Evolutionary conservation across 441 rosid genomes (phyloP), one percentile per base, ranked within the genome.

Genomic region (Populus hybrid): DNA sequence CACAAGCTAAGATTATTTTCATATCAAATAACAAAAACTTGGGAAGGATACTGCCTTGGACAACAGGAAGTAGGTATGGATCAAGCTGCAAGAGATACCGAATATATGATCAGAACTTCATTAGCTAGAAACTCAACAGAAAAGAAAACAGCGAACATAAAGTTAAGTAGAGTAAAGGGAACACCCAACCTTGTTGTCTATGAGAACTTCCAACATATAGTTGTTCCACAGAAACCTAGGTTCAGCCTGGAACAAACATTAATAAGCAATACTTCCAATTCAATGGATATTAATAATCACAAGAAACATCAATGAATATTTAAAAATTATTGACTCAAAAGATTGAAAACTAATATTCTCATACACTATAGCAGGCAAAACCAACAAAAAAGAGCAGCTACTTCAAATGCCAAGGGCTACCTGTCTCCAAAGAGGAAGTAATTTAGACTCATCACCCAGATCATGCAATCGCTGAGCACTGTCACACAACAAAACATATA

Each of bases 351-450:
- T 5, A 23, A 12, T 36, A 38, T 5, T 73, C 70, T 36, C 65
- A 26, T 38, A 70, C 61, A 63, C 16, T 26, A 66, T 21, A n/a
- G 42, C 57, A 66, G n/a, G 68, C 57, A 67, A 18, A 36, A 66
- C 21, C 66, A 75, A 16, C 59, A 74, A 85, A 77, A 35, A 59
- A 66, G 19, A 53, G 69, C 18, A 12, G 67, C 67, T 21, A 75
- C 4, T 19, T 73, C 14, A 75, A 72, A 23, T 67, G 26, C 70
- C 59, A 72, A 71, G 59, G 74, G 59, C 80, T 84, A 93, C 99
- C 96, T 96, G 99, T 91, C 99, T 92, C 98, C 99, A 96, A 73
- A 94, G 94, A 80, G 99, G 99, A 80, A 96, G 95, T 74, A 91
- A 79, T 87, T 91, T 96, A 76, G 98, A 91, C 85, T 96, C 99